These are phyloP conservation scores for Pseudophaeomoniella oleicola DNA, from an alignment of 2,329 filamentous ascomycete genomes.

Conservation along the genomic window DNA sequence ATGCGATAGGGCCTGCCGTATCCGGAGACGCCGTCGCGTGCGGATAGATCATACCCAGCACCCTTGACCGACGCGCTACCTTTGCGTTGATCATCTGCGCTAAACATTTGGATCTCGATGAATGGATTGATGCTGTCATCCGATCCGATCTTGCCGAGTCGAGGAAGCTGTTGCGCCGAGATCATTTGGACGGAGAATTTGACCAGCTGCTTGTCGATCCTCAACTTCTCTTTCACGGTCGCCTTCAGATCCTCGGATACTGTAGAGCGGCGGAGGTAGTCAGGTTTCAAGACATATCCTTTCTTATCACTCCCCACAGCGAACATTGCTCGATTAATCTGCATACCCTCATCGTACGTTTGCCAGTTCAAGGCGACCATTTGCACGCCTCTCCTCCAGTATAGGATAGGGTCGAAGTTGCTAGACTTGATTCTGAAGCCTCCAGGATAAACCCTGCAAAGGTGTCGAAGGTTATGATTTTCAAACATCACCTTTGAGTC, in stretches of 20 bases:
- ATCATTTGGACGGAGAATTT: slow-evolving; percentile 77
- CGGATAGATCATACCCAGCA: slow-evolving; percentile 46
- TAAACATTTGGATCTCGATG: slow-evolving; percentile 86
- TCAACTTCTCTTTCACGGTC: slow-evolving; percentile 31
- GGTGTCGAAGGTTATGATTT: slow-evolving; percentile 76
- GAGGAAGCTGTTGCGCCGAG: slow-evolving; percentile 87
- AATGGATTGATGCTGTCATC: slow-evolving; percentile 78
- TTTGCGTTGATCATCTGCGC: slow-evolving; percentile 80
- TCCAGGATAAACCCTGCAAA: slow-evolving; percentile 91
- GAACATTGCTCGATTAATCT: slow-evolving; percentile 97
- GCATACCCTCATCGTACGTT: slow-evolving; percentile 89
- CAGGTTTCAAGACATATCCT: slow-evolving; percentile 88
- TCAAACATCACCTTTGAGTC: slow-evolving; percentile 67
- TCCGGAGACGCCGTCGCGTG: slow-evolving; percentile 49
- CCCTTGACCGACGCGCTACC: slow-evolving; percentile 53
- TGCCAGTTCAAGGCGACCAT: slow-evolving; percentile 99
- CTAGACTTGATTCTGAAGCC: slow-evolving; percentile 68
- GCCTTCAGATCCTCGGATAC: slow-evolving; percentile 5
- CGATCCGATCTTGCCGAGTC: slow-evolving; percentile 56
- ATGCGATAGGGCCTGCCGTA: slow-evolving; percentile 60
- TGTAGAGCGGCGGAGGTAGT: slow-evolving; percentile 49
- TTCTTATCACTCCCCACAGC: slow-evolving; percentile 71
- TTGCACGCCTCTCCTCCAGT: slow-evolving; percentile 91
- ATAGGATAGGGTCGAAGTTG: slow-evolving; percentile 87
- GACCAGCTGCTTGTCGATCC: slow-evolving; percentile 67